Evolutionary conservation across 176 grass and related monocot genomes (phyloP).

Genomic region (Cocos nucifera): DNA sequence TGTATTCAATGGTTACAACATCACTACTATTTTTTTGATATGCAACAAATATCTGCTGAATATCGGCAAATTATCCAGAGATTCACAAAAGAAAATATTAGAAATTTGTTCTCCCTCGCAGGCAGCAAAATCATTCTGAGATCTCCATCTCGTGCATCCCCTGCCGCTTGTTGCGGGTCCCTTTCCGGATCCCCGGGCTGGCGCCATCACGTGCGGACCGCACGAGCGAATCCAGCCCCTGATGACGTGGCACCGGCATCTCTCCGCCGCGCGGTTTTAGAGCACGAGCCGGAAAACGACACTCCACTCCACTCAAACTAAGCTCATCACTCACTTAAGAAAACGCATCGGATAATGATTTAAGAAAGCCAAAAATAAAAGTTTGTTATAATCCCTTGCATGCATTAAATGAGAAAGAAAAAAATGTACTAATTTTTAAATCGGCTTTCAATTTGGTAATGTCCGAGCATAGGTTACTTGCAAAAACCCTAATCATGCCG

Average conservation of each 20-base stretch:
- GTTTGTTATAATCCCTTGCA: conserved; percentile 16
- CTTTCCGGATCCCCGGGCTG: conserved; percentile 1
- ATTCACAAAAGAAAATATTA: too few species aligned
- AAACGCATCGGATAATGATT: neutral
- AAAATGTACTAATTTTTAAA: neutral
- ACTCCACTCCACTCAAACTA: neutral
- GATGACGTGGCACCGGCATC: conserved; percentile 32
- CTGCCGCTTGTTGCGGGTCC: neutral
- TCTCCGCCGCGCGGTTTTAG: neutral
- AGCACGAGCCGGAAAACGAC: conserved; percentile 16
- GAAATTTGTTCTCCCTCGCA: too few species aligned
- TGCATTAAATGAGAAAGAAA: conserved; percentile 18
- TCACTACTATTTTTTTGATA: too few species aligned
- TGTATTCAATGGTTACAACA: too few species aligned
- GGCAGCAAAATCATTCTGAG: too few species aligned
- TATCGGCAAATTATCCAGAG: too few species aligned
- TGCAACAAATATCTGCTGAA: too few species aligned
- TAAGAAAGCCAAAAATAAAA: neutral
- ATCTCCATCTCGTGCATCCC: too few species aligned
- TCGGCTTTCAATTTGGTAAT: conserved; percentile 8
- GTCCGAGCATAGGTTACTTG: conserved; percentile 11
- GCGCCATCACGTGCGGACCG: conserved; percentile 21
- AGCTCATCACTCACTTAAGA: too few species aligned
- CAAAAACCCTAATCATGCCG: conserved; percentile 61
- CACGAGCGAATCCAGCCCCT: conserved; percentile 38